Percentiles rank a stretch among this genome's conserved stretches.
phyloP scores from a whole-genome alignment of 2,329 filamentous ascomycete species.

The Hypoxylon rubiginosum region DNA sequence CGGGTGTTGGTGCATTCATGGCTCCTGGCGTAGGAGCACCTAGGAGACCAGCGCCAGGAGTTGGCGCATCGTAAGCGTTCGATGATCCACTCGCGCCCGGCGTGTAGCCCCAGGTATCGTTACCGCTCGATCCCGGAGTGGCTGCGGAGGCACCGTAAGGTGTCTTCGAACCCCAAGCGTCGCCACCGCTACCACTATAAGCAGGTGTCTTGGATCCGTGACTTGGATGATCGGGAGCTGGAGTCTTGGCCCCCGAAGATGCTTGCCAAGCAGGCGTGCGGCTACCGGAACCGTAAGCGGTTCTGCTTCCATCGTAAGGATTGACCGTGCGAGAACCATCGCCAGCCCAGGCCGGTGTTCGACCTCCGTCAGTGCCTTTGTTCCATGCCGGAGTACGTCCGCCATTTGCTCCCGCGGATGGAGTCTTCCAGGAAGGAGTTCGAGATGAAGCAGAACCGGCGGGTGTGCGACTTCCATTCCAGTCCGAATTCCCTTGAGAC shows the following conservation, averaged over 20 bases:
- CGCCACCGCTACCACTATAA: constrained; percentile 64
- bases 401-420: constrained; percentile 65
- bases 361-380: constrained; percentile 66
- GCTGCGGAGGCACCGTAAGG: constrained; percentile 76
- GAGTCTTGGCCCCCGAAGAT: constrained; percentile 80
- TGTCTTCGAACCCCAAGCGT: constrained; percentile 81
- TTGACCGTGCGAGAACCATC: constrained; percentile 77
- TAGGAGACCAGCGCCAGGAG: constrained; percentile 68
- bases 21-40: constrained; percentile 73
- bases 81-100: constrained; percentile 62
- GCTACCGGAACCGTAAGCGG: constrained; percentile 80
- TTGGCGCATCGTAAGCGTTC: constrained; percentile 76
- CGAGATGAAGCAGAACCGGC: constrained; percentile 73
- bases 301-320: constrained; percentile 80
- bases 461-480: constrained; percentile 78
- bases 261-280: constrained; percentile 79
- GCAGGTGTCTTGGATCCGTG: constrained; percentile 77
- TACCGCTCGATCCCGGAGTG: constrained; percentile 69
- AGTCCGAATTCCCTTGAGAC: constrained; percentile 62
- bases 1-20: constrained; percentile 78
- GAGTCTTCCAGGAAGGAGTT: constrained; percentile 82
- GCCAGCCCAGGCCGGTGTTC: constrained; percentile 77
- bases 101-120: constrained; percentile 72
- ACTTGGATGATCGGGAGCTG: constrained; percentile 74
- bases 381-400: constrained; percentile 75